A percentile compares a stretch with the other conserved stretches of the same genome.
phyloP scores from a whole-genome alignment of 768 basidiomycete species.

The Roridomyces roridus region DNA sequence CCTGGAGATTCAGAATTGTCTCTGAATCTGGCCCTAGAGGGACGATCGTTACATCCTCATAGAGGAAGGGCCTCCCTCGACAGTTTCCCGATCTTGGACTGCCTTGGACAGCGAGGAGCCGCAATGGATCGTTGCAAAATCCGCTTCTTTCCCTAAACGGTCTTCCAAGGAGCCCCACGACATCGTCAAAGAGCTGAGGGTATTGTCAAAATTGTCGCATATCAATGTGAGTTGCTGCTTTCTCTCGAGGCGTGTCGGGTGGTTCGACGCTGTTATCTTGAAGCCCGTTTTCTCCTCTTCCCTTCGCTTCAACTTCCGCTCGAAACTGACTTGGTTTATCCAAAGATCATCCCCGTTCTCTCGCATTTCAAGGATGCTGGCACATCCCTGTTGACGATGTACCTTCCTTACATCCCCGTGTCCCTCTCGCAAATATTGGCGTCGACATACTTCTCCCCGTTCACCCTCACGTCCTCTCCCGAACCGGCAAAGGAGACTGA shows the following conservation, averaged over 20 bases:
- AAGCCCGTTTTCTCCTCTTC: too few relatives aligned
- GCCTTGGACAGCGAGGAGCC: slow-evolving; percentile 37
- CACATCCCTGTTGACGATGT: slow-evolving; percentile 55
- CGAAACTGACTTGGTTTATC: slow-evolving; percentile 7
- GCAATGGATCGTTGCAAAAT: slow-evolving; percentile 60
- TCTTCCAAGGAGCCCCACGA: slow-evolving; percentile 71
- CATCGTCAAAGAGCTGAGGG: slow-evolving; percentile 65
- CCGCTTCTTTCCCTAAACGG: slow-evolving; percentile 48
- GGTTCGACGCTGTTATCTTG: too few relatives aligned
- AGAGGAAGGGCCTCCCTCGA: slow-evolving; percentile 51
- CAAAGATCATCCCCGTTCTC: slow-evolving; percentile 65
- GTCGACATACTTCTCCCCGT: slow-evolving; percentile 56
- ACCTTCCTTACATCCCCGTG: slow-evolving; percentile 72
- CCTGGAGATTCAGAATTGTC: too few relatives aligned
- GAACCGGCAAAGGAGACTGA: slow-evolving; percentile 31
- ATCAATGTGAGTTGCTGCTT: slow-evolving; percentile 65
- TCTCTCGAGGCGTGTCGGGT: neutral
- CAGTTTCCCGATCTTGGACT: slow-evolving; percentile 46
- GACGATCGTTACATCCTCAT: slow-evolving; percentile 42
- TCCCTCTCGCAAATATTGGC: slow-evolving; percentile 58
- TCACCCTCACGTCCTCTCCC: slow-evolving; percentile 30
- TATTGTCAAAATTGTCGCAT: slow-evolving; percentile 55
- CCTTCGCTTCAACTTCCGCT: too few relatives aligned
- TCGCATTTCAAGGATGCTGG: slow-evolving; percentile 46
- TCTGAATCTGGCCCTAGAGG: slow-evolving; percentile 28